Evolutionary conservation across 2,329 filamentous ascomycete genomes (phyloP).

Genomic region (Pleoardoris graminearum): DNA sequence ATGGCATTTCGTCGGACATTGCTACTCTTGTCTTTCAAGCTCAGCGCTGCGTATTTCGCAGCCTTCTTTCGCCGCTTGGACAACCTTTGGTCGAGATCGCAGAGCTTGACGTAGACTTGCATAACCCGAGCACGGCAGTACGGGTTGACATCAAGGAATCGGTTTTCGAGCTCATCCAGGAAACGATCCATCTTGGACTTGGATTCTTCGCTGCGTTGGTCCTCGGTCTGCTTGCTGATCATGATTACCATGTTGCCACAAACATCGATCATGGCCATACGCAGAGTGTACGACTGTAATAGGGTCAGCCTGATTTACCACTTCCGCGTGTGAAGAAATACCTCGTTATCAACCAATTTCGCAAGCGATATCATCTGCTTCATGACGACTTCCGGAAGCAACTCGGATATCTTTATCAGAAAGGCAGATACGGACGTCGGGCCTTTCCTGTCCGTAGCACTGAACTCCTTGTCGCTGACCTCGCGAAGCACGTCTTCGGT

Average conservation of each 20-base stretch:
- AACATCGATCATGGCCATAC: conserved; percentile 93
- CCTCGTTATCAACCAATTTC: conserved; percentile 93
- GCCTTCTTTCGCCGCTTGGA: conserved; percentile 87
- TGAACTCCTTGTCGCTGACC: conserved; percentile 97
- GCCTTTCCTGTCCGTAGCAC: conserved; percentile 90
- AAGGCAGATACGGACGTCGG: conserved; percentile 97
- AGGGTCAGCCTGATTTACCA: too few relatives aligned
- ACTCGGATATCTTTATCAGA: conserved; percentile 87
- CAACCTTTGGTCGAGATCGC: conserved; percentile 87
- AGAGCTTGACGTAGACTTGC: conserved; percentile 90
- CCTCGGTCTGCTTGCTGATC: conserved; percentile 78
- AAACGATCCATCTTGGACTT: conserved; percentile 96
- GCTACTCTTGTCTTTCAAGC: conserved; percentile 96
- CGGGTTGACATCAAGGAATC: conserved; percentile 94
- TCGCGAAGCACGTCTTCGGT: conserved; percentile 92
- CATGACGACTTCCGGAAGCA: conserved; percentile 88
- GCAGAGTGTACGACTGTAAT: conserved; percentile 79
- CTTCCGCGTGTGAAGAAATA: conserved; percentile 37
- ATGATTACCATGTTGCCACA: conserved; percentile 94
- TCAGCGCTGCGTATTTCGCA: conserved; percentile 83
- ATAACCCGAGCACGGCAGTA: conserved; percentile 91
- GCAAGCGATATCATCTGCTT: conserved; percentile 96
- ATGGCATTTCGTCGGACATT: conserved; percentile 95
- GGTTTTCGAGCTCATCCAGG: conserved; percentile 93
- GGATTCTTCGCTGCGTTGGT: conserved; percentile 80